Conservation (phyloP, 208 protist species). For the Trypanosoma mega region DNA sequence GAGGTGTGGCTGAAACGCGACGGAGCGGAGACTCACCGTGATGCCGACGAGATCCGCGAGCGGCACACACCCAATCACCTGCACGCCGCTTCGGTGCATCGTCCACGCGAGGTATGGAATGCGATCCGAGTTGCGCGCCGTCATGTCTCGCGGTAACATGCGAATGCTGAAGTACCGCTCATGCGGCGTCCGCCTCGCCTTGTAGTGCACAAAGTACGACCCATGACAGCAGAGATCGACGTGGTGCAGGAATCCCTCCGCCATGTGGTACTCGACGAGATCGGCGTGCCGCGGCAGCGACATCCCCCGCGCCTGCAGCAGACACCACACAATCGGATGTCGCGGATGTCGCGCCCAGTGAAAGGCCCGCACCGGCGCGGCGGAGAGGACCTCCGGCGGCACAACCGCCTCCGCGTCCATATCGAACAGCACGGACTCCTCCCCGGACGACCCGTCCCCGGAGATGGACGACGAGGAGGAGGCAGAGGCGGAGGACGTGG, state of each 20-base stretch:
- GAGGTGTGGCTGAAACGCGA: conserved; percentile 58
- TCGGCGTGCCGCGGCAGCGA: conserved; percentile 48
- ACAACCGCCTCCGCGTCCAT: conserved; percentile 63
- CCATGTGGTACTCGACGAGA: conserved; percentile 86
- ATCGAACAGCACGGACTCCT: conserved; percentile 19
- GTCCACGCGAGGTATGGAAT: conserved; percentile 58
- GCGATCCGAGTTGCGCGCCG: conserved; percentile 19
- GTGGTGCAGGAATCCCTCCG: conserved; percentile 74
- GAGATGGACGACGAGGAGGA: conserved; percentile 1
- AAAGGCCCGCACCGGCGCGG: conserved; percentile 23
- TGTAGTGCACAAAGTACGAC: conserved; percentile 79
- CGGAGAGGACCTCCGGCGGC: conserved; percentile 40
- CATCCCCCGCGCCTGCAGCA: conserved; percentile 66
- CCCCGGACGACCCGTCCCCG: not conserved
- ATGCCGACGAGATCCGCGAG: conserved; percentile 67
- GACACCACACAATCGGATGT: conserved; percentile 51
- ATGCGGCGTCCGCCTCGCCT: conserved; percentile 43
- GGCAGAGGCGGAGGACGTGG: not conserved
- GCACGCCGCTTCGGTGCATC: conserved; percentile 51
- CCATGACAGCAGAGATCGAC: conserved; percentile 56
- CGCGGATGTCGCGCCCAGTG: conserved; percentile 62
- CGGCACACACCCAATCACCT: conserved; percentile 53
- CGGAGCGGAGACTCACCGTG: conserved; percentile 36
- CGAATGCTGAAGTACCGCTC: conserved; percentile 76
- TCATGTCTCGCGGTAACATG: conserved; percentile 48